Percentiles rank a stretch among this genome's conserved stretches.
These are phyloP conservation scores for Suhomyces prunicola DNA, from an alignment of 805 yeast genomes.

Conservation along the genomic window DNA sequence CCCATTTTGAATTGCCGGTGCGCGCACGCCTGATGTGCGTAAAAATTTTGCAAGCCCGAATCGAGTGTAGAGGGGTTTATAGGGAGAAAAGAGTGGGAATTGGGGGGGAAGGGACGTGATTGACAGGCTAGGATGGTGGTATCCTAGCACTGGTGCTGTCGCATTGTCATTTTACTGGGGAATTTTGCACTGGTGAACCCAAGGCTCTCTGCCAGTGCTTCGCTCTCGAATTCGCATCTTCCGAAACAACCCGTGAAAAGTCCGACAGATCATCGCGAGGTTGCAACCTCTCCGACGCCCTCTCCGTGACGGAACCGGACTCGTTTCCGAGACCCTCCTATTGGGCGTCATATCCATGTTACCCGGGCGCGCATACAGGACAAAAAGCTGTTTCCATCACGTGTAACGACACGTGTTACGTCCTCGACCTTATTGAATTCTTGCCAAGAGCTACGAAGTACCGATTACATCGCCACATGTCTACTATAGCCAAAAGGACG, in stretches of 20 bases:
- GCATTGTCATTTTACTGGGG: not conserved
- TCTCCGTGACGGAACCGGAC: conserved; percentile 1
- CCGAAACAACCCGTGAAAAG: conserved; percentile 2
- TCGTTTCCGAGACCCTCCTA: not conserved
- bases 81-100: not conserved
- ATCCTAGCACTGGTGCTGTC: no score
- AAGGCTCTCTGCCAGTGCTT: not conserved
- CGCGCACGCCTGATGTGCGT: conserved; percentile 2
- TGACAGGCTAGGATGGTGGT: not conserved
- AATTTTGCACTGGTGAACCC: not conserved
- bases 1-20: conserved; percentile 4
- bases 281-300: not conserved
- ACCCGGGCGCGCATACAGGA: not conserved
- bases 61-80: not conserved
- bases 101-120: not conserved
- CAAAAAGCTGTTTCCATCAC: no score
- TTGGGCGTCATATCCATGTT: not conserved
- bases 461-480: not conserved
- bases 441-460: not conserved
- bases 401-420: not conserved
- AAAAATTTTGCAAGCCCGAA: conserved; percentile 1
- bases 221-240: not conserved
- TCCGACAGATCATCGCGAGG: conserved; percentile 1
- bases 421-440: not conserved
- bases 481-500: conserved; percentile 3